Evolutionary conservation across 768 basidiomycete species (phyloP).

Genomic region (Obba rivulosa): DNA sequence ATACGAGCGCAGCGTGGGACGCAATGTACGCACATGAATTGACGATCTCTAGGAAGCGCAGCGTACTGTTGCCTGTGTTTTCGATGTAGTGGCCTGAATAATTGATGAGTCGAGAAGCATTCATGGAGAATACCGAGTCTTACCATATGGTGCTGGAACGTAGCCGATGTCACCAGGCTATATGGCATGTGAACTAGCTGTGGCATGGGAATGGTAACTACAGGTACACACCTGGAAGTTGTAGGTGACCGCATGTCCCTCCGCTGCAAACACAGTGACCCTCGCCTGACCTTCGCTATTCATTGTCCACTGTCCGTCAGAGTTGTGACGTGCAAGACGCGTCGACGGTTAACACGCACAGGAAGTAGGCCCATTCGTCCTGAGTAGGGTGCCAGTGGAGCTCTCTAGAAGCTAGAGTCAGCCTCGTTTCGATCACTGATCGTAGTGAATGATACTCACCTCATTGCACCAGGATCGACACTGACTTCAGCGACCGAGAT

Average conservation of each 20-base stretch:
- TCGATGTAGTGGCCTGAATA: slow-evolving; percentile 35
- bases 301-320: background rate
- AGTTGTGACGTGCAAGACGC: too few species aligned
- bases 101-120: background rate
- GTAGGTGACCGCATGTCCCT: slow-evolving; percentile 33
- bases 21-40: background rate
- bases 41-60: slow-evolving; percentile 30
- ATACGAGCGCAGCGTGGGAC: background rate
- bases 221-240: slow-evolving; percentile 34
- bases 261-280: slow-evolving; percentile 36
- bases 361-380: slow-evolving; percentile 48
- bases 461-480: slow-evolving; percentile 51
- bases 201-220: too few species aligned
- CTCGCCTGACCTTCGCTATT: slow-evolving; percentile 34
- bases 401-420: background rate
- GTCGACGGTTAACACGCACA: slow-evolving; percentile 7
- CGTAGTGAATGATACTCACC: slow-evolving; percentile 47
- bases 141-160: slow-evolving; percentile 54
- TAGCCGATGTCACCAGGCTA: slow-evolving; percentile 60
- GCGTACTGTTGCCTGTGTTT: slow-evolving; percentile 33
- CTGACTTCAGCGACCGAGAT: slow-evolving; percentile 55
- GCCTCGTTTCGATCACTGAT: background rate
- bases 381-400: slow-evolving; percentile 67
- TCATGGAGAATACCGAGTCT: background rate
- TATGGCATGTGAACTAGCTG: background rate